phyloP scores from a whole-genome alignment of 805 yeast species.

The Myxozyma melibiosi region DNA sequence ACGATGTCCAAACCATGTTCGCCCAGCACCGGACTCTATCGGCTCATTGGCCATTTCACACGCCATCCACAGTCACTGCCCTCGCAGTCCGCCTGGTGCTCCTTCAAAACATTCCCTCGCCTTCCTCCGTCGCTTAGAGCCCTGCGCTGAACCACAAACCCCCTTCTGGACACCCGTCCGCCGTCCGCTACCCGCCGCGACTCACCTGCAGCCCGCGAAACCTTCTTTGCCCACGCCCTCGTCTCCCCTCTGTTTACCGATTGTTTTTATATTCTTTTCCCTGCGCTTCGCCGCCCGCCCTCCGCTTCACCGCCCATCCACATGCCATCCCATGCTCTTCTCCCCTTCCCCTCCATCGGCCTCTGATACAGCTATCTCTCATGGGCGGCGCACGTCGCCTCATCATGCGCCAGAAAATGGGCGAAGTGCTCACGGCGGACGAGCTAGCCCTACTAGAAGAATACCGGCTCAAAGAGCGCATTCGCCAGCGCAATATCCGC shows the following conservation, averaged over 20 bases:
- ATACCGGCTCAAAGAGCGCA: conserved; percentile 12
- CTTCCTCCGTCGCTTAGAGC: too few relatives aligned
- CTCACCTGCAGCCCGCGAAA: too few relatives aligned
- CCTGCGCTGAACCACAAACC: too few relatives aligned
- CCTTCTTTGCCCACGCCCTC: too few relatives aligned
- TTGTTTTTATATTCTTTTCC: neutral
- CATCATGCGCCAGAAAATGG: conserved; percentile 9
- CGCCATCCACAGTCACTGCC: too few relatives aligned
- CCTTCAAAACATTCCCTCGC: too few relatives aligned
- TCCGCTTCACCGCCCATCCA: neutral
- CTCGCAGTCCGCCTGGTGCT: too few relatives aligned
- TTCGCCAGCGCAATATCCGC: conserved; percentile 17
- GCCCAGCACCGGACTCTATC: neutral
- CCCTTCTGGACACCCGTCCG: too few relatives aligned
- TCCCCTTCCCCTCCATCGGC: neutral
- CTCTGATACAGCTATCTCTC: too few relatives aligned
- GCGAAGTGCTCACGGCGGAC: conserved; percentile 9
- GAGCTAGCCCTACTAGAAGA: conserved; percentile 15
- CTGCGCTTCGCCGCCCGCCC: neutral
- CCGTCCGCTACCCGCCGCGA: too few relatives aligned
- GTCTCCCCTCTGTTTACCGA: too few relatives aligned
- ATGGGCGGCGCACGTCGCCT: conserved; percentile 16
- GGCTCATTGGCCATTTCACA: neutral
- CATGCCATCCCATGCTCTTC: neutral
- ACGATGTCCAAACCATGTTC: neutral